Evolutionary conservation across 805 yeast species (phyloP).

Genomic region (Saturnispora sanitii): DNA sequence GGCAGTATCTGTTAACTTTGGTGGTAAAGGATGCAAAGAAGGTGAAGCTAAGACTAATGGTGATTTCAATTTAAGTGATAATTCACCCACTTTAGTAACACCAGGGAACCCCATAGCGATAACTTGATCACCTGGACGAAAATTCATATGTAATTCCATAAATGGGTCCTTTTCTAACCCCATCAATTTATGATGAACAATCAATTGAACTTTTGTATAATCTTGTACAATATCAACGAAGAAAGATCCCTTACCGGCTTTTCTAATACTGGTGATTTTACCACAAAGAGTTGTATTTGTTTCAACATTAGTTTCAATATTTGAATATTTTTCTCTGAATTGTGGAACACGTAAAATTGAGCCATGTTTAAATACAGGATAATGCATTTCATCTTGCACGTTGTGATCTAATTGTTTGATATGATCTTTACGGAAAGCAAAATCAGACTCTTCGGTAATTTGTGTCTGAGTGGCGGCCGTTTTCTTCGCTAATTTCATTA

Average conservation of each 20-base stretch:
- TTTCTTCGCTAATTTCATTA: not conserved
- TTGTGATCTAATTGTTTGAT: conserved; percentile 10
- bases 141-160: conserved; percentile 27
- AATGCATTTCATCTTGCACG: conserved; percentile 19
- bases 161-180: conserved; percentile 35
- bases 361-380: conserved; percentile 16
- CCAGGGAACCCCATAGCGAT: conserved; percentile 64
- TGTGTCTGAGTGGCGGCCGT: not conserved
- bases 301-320: conserved; percentile 27
- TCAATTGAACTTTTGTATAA: conserved; percentile 45
- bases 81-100: conserved; percentile 65
- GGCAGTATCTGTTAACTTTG: conserved; percentile 43
- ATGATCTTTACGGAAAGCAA: conserved; percentile 24
- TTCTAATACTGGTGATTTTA: conserved; percentile 45
- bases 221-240: conserved; percentile 67
- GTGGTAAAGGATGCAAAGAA: conserved; percentile 61
- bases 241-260: conserved; percentile 57
- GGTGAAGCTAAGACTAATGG: conserved; percentile 53
- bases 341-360: not conserved
- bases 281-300: conserved; percentile 36
- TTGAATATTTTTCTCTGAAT: conserved; percentile 27
- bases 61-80: conserved; percentile 52
- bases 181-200: conserved; percentile 44
- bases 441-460: conserved; percentile 24
- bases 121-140: conserved; percentile 67